Evolutionary conservation across 441 rosid genomes (phyloP).

Genomic region (Corymbia citriodora): DNA sequence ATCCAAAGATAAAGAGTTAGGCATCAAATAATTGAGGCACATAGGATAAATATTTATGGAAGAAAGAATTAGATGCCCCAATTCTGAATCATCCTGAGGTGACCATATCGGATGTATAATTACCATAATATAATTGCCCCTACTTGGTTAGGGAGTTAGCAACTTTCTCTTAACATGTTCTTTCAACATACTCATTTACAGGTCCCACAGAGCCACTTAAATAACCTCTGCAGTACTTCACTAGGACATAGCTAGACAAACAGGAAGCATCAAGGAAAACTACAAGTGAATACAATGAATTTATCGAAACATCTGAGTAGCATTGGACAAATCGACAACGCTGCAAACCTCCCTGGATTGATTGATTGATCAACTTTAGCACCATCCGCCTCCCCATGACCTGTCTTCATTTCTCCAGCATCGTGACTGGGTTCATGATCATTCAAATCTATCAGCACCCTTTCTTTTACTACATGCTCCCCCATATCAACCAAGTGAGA

Average conservation of each 20-base stretch:
- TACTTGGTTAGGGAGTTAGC: background rate
- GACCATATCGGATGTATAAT: background rate
- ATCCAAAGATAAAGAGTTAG: background rate
- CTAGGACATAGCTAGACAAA: background rate
- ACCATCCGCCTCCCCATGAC: too few relatives aligned
- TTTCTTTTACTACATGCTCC: too few relatives aligned
- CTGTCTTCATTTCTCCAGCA: too few relatives aligned
- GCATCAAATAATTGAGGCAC: background rate
- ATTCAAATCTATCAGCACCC: too few relatives aligned
- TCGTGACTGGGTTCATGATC: too few relatives aligned
- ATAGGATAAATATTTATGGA: background rate
- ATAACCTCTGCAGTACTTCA: background rate
- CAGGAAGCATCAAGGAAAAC: background rate
- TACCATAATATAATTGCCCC: background rate
- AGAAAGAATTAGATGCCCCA: background rate
- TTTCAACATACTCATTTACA: background rate
- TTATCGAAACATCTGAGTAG: background rate
- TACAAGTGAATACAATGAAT: background rate
- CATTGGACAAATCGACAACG: background rate
- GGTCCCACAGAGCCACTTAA: background rate
- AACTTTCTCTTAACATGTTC: background rate
- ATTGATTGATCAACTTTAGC: too few relatives aligned
- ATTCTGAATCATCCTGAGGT: background rate
- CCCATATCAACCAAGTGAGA: too few relatives aligned
- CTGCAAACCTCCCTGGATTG: too few relatives aligned